These are phyloP conservation scores for Lasiodiplodia citricola DNA, from an alignment of 2,329 filamentous ascomycete genomes.

Conservation along the genomic window DNA sequence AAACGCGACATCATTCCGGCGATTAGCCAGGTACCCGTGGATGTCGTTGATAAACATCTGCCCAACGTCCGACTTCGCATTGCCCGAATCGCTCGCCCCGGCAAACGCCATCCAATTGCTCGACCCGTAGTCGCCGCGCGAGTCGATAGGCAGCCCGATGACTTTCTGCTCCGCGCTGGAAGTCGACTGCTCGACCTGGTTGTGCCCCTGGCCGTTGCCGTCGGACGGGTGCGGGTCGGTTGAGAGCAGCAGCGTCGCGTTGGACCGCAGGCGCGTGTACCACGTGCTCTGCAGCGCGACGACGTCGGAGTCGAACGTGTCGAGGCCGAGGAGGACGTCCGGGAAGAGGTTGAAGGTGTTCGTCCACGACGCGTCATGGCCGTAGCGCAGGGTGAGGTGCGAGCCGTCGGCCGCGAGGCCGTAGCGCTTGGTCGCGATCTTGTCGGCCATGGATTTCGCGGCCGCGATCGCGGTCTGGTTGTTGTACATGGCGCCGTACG, in stretches of 20 bases:
- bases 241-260: slow-evolving; percentile 21
- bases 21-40: slow-evolving; percentile 49
- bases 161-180: slow-evolving; percentile 29
- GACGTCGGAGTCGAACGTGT: slow-evolving; percentile 43
- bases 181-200: slow-evolving; percentile 7
- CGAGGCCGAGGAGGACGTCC: slow-evolving; percentile 46
- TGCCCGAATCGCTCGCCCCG: slow-evolving; percentile 33
- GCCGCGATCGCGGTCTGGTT: slow-evolving; percentile 23
- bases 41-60: slow-evolving; percentile 46
- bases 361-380: slow-evolving; percentile 42
- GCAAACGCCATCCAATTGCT: slow-evolving; percentile 53
- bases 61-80: slow-evolving; percentile 10
- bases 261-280: slow-evolving; percentile 42
- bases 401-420: slow-evolving; percentile 36
- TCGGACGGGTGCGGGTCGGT: neutral
- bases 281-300: slow-evolving; percentile 45
- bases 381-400: slow-evolving; percentile 46
- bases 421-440: neutral
- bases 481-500: slow-evolving; percentile 48
- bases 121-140: slow-evolving; percentile 48
- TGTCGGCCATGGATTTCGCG: slow-evolving; percentile 9
- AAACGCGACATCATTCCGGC: slow-evolving; percentile 49
- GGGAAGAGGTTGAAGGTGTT: slow-evolving; percentile 51
- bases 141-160: slow-evolving; percentile 35
- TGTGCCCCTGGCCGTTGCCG: neutral